Evolutionary conservation across 2,329 filamentous ascomycete species (phyloP), one percentile per base, ranked within the genome.

Genomic region (Tolypocladium guangdongense): DNA sequence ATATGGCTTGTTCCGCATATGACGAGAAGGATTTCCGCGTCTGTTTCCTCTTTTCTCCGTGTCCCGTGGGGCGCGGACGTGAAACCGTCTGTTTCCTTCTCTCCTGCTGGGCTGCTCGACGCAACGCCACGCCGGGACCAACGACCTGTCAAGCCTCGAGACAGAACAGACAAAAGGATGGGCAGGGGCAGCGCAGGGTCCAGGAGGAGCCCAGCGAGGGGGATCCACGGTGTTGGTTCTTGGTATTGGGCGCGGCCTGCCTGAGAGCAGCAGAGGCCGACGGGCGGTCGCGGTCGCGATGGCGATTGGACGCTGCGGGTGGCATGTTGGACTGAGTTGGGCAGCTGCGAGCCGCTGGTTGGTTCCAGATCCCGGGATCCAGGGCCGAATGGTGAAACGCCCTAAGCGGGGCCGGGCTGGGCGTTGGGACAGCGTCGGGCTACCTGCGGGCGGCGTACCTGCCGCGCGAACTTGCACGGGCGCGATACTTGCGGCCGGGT

Each of bases 341-440:
- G 24, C 14, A 8, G 39, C 5, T 43, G 39, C 39, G 22, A 18
- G 16, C 14, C 46, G 30, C 32, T 49, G 46, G 33, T 36, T 49
- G 46, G 46, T 4, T 16, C 46, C 4, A 30, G 43, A 10, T 16
- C n/a, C 30, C 30, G 43, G 33, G 51, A 20, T 33, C 6, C n/a
- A 32, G 49, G 51, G 18, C 6, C n/a, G 36, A 6, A 38, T 49
- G 20, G 43, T 53, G 51, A 53, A 53, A 53, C 51, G 24, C 8
- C 18, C n/a, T 37, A 53, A 49, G 46, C 51, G 51, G 51, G 51
- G 45, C 22, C 14, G 41, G 22, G 39, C 32, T 4, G 32, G 27
- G 6, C 27, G 3, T 27, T 14, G 32, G 32, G 32, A 14, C 32
- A 32, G 32, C 3, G 11, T 12, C 32, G 32, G 11, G 4, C 32